A percentile compares a stretch with the other conserved stretches of the same genome.
These are phyloP conservation scores for Arxiozyma slooffiae DNA, from an alignment of 1,139 yeast species.

Conservation along the genomic window DNA sequence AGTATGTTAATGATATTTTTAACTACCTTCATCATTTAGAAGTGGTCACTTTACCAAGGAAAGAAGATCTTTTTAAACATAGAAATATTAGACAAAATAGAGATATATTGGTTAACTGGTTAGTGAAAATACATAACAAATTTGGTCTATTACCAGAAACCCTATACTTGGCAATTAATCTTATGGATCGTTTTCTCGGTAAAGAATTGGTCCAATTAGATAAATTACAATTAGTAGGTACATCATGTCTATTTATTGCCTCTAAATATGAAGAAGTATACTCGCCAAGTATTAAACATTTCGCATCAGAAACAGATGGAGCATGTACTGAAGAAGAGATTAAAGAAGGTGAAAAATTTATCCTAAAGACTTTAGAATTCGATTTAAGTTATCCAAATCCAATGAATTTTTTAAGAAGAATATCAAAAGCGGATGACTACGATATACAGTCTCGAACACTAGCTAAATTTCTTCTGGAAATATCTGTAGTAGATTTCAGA, in stretches of 20 bases:
- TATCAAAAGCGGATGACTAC: constrained; percentile 90
- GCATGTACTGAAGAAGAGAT: constrained; percentile 71
- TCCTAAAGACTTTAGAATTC: constrained; percentile 65
- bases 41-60: constrained; percentile 64
- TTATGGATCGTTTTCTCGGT: constrained; percentile 86
- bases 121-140: constrained; percentile 82
- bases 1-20: constrained; percentile 82
- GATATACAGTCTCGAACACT: constrained; percentile 86
- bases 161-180: constrained; percentile 73
- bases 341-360: constrained; percentile 75
- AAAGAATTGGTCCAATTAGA: constrained; percentile 71
- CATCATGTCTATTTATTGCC: constrained; percentile 83
- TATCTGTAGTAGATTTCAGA: constrained; percentile 67
- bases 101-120: constrained; percentile 87
- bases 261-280: constrained; percentile 94
- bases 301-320: constrained; percentile 81
- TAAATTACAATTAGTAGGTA: constrained; percentile 80
- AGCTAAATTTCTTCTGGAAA: constrained; percentile 81
- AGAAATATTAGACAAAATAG: constrained; percentile 71
- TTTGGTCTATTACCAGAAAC: constrained; percentile 88
- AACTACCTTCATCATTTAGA: constrained; percentile 70
- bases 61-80: constrained; percentile 66
- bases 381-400: constrained; percentile 88
- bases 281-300: constrained; percentile 79
- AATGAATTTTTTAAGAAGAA: constrained; percentile 84